Evolutionary conservation across 179 eudicot species (phyloP).

Genomic region (Actinidia arguta): DNA sequence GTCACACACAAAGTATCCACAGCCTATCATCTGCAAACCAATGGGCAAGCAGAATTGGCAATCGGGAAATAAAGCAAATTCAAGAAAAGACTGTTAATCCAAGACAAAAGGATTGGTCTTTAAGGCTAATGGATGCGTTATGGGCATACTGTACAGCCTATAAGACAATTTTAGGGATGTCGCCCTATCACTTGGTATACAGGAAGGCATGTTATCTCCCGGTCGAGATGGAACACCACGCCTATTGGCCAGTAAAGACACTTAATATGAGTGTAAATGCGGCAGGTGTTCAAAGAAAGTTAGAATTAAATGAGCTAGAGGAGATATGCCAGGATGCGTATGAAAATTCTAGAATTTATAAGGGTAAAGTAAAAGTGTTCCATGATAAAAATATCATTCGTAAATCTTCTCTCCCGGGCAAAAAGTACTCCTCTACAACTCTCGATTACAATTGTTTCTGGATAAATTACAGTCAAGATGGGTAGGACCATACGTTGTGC

Average conservation of each 20-base stretch:
- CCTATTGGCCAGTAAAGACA: neutral
- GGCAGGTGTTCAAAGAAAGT: neutral
- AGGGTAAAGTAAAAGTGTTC: neutral
- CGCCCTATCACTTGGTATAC: neutral
- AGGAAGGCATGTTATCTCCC: neutral
- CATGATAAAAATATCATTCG: neutral
- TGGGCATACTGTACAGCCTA: neutral
- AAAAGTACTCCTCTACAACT: neutral
- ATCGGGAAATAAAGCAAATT: neutral
- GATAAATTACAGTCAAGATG: conserved; percentile 10
- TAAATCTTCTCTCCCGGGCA: neutral
- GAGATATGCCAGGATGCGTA: neutral
- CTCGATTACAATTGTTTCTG: neutral
- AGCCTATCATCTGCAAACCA: neutral
- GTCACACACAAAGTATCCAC: neutral
- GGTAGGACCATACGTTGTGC: conserved; percentile 6
- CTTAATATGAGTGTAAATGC: neutral
- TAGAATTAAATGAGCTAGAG: neutral
- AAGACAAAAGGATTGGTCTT: neutral
- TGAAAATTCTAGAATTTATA: neutral
- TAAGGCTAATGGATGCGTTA: neutral
- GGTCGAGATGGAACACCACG: neutral
- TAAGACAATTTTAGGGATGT: neutral
- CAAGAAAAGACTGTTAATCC: neutral
- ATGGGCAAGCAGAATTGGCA: neutral